phyloP scores from a whole-genome alignment of 768 basidiomycete genomes.

The Mycena latifolia region DNA sequence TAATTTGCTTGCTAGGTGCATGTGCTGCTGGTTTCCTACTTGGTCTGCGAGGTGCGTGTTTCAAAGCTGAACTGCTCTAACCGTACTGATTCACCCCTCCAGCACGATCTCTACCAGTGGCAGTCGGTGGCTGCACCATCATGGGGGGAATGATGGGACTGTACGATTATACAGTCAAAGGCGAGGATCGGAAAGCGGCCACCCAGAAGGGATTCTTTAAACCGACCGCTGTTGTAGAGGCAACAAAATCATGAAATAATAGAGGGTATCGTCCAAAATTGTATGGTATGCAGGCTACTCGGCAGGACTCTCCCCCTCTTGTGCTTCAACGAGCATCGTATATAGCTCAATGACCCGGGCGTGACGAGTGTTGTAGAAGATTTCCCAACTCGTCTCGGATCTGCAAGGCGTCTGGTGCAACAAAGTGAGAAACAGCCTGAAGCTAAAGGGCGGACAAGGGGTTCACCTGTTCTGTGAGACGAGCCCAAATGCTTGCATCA shows the following conservation, averaged over 20 bases:
- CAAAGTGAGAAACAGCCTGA: neutral
- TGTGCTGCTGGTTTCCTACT: constrained; percentile 96
- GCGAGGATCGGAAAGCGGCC: constrained; percentile 55
- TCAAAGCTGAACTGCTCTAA: neutral
- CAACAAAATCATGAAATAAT: constrained; percentile 21
- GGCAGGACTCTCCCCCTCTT: constrained; percentile 10
- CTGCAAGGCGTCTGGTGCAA: constrained; percentile 52
- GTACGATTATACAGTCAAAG: constrained; percentile 79
- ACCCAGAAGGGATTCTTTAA: constrained; percentile 86
- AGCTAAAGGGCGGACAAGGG: neutral
- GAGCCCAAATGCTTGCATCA: constrained; percentile 63
- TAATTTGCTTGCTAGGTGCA: constrained; percentile 55
- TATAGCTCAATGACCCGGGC: constrained; percentile 57
- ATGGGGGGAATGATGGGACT: constrained; percentile 86
- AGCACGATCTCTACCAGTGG: constrained; percentile 90
- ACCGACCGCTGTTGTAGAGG: constrained; percentile 50
- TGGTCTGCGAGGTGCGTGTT: constrained; percentile 78
- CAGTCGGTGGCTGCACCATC: constrained; percentile 81
- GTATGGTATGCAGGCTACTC: constrained; percentile 14
- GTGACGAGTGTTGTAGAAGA: constrained; percentile 62
- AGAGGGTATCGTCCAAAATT: constrained; percentile 20
- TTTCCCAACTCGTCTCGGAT: constrained; percentile 60
- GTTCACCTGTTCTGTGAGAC: constrained; percentile 60
- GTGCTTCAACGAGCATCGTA: constrained; percentile 39
- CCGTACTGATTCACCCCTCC: constrained; percentile 24